Evolutionary conservation across 2,329 filamentous ascomycete genomes (phyloP).

Genomic region (Diaporthe sp.): DNA sequence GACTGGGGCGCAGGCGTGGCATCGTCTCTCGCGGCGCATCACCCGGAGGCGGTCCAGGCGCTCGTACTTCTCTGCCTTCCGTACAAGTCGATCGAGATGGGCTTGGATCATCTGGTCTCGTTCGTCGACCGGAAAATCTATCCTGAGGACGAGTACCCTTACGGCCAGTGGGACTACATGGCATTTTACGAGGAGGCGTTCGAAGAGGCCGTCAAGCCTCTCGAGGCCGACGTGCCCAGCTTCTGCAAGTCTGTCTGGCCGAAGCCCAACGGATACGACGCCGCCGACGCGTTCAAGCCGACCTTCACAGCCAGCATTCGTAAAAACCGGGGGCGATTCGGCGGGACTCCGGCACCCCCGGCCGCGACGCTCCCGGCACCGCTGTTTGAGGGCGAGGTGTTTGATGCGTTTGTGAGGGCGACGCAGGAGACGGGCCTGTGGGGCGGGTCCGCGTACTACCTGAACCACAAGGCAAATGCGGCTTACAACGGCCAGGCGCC

Average conservation of each 20-base stretch:
- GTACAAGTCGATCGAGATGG: conserved; percentile 21
- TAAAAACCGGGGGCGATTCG: conserved; percentile 41
- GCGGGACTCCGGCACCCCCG: conserved; percentile 19
- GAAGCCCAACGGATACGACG: not conserved
- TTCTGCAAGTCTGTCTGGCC: not conserved
- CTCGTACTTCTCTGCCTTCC: conserved; percentile 18
- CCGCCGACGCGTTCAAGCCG: conserved; percentile 22
- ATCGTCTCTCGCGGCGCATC: conserved; percentile 18
- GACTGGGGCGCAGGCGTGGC: conserved; percentile 25
- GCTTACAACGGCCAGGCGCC: conserved; percentile 50
- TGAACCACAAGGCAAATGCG: conserved; percentile 57
- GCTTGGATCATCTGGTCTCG: conserved; percentile 9
- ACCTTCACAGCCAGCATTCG: conserved; percentile 22
- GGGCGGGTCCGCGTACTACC: conserved; percentile 46
- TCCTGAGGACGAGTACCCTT: conserved; percentile 22
- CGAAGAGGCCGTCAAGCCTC: not conserved
- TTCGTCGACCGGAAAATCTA: conserved; percentile 25
- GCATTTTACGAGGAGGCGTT: conserved; percentile 24
- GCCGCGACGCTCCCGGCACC: not conserved
- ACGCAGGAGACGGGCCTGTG: conserved; percentile 56
- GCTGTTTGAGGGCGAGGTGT: conserved; percentile 34
- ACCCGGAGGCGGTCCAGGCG: not conserved
- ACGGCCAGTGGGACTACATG: conserved; percentile 31
- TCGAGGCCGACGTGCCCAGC: not conserved
- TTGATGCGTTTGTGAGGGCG: conserved; percentile 42